Percentiles rank a stretch among this genome's conserved stretches.
Conservation (phyloP, 2,329 filamentous ascomycete genomes). For the Xylaria multiplex region DNA sequence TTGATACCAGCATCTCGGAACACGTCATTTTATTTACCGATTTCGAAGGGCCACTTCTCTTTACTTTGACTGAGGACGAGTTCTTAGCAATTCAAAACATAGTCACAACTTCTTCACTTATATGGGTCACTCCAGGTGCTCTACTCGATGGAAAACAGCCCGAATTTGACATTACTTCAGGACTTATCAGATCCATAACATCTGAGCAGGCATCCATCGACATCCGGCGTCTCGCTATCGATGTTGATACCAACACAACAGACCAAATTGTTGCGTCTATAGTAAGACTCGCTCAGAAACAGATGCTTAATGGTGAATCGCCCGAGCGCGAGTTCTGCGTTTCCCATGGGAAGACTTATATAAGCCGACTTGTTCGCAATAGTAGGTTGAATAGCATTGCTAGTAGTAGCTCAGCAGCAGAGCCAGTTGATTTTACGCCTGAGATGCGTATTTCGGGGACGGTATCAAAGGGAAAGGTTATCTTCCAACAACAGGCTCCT, state of each 20-base stretch:
- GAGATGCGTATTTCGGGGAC: not conserved
- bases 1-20: not conserved
- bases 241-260: not conserved
- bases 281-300: not conserved
- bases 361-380: not conserved
- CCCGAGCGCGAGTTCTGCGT: not conserved
- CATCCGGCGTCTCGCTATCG: not conserved
- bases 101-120: not conserved
- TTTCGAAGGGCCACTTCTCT: not conserved
- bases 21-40: not conserved
- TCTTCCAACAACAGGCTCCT: not conserved
- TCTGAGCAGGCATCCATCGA: not conserved
- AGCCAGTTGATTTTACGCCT: not conserved
- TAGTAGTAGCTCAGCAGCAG: not conserved
- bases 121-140: not conserved
- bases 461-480: not conserved
- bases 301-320: too few relatives aligned
- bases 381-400: not conserved
- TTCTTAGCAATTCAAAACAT: not conserved
- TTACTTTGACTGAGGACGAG: not conserved
- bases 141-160: not conserved
- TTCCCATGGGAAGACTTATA: not conserved
- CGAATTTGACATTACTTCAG: not conserved
- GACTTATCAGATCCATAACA: not conserved
- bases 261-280: not conserved